Conservation (phyloP, 2,329 filamentous ascomycete genomes). For the Penicillium vulpinum region DNA sequence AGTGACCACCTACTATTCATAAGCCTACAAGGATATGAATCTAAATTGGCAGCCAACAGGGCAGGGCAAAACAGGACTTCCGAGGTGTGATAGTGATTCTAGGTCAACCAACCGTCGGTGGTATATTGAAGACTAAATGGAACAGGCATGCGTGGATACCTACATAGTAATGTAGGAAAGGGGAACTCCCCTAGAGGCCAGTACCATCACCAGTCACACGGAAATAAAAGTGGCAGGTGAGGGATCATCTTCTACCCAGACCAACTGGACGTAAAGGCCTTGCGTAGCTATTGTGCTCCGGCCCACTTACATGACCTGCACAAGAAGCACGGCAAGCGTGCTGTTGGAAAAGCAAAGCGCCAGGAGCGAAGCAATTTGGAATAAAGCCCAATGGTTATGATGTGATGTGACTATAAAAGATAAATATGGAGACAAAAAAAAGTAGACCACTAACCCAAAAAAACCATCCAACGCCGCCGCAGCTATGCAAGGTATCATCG, state of each 20-base stretch:
- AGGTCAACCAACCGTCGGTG: neutral
- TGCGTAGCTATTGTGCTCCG: no score
- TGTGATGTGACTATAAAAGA: slow-evolving; percentile 3
- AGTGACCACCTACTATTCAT: neutral
- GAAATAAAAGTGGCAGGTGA: no score
- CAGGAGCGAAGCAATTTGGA: neutral
- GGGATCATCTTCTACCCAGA: no score
- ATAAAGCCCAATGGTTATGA: neutral
- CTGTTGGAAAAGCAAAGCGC: neutral
- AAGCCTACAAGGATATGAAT: neutral
- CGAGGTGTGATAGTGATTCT: no score
- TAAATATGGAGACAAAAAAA: neutral
- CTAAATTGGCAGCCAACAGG: no score
- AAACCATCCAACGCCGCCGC: slow-evolving; percentile 18
- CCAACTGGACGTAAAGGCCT: no score
- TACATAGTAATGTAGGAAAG: no score
- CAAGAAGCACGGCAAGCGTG: neutral
- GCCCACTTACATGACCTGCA: neutral
- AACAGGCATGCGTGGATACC: no score
- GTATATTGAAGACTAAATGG: no score
- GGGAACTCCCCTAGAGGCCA: no score
- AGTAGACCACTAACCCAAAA: neutral
- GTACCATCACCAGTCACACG: no score
- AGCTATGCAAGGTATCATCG: slow-evolving; percentile 25
- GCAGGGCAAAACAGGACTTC: no score